These are phyloP conservation scores for Ceratobasidium sp. DNA, from an alignment of 1,284 basidiomycete genomes.

Conservation along the genomic window DNA sequence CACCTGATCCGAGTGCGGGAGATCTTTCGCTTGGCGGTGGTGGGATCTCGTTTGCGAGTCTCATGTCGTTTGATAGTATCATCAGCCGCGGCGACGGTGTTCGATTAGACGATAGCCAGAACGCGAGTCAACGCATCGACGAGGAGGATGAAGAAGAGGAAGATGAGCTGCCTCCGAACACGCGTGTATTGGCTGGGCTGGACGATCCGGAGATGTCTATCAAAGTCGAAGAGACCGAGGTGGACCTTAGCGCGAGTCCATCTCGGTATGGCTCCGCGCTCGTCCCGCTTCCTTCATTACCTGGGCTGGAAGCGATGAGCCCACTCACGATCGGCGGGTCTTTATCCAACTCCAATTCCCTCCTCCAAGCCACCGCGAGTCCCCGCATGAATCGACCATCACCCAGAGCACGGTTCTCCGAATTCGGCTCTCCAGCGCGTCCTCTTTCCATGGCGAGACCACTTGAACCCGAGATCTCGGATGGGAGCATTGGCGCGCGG, in stretches of 20 bases:
- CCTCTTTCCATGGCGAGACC: not conserved
- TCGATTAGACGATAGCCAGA: slow-evolving; percentile 5
- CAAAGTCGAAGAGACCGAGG: slow-evolving; percentile 42
- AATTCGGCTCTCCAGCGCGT: slow-evolving; percentile 4
- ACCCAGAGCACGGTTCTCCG: not conserved
- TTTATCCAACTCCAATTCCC: slow-evolving; percentile 14
- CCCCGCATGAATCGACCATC: too few species aligned
- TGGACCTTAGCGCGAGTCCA: not conserved
- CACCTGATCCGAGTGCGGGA: slow-evolving; percentile 27
- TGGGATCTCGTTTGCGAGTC: slow-evolving; percentile 29
- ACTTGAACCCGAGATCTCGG: slow-evolving; percentile 21
- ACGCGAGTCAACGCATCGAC: slow-evolving; percentile 51
- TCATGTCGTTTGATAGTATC: slow-evolving; percentile 39
- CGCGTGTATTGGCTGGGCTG: slow-evolving; percentile 49
- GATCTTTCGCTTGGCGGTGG: slow-evolving; percentile 29
- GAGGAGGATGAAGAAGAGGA: slow-evolving; percentile 64
- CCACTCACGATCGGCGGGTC: not conserved
- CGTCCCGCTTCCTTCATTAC: not conserved
- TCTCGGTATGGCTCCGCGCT: slow-evolving; percentile 1
- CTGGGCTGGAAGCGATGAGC: slow-evolving; percentile 4
- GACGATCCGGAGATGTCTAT: slow-evolving; percentile 52
- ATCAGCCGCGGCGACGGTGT: slow-evolving; percentile 28
- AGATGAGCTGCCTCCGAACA: slow-evolving; percentile 55
- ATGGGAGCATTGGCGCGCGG: slow-evolving; percentile 40
- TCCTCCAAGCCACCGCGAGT: not conserved